Base-by-base conservation (phyloP, 140 eudicot genomes). In the Erigeron philadelphicus region DNA sequence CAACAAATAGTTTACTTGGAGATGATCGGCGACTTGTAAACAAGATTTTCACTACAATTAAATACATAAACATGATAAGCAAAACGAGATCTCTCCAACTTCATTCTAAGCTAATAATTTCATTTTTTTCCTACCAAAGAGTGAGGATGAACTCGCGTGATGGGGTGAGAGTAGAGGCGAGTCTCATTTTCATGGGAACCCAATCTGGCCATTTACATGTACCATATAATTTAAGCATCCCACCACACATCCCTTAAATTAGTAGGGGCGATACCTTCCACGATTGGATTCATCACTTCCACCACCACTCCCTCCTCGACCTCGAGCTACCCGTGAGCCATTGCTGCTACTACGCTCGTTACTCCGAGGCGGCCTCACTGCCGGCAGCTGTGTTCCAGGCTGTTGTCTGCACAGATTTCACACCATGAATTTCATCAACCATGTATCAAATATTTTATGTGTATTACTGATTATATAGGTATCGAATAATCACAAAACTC, bases 251-350 rank as follows among this genome's bases (percentile, higher is more conserved):
- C 54, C 74, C 42, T 41, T 21, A 43, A 56, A 25, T 62, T 42
- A 90, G 64, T 92, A 92, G 3, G 98, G 98, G 19, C 98, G 84
- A 72, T 88, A 88, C 62, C 98, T 84, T 71, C 96, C 83, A 55
- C 96, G 95, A 40, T 63, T 74, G n/a, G 57, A 54, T 46, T 79
- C 96, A 49, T 85, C 95, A 76, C 66, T 15, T 40, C 70, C 75
- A 57, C 82, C 83, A 58, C 89, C 68, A 16, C 73, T 47, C 40
- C 84, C 80, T 63, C 93, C 88, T 1, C 95, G 78, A 41, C 82
- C 84, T 41, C 81, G 81, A n/a, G 84, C 75, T 35, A 92, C 87
- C 40, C 89, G 86, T 21, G 83, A 75, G 15, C 86, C 95, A 57
- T 84, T 86, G 70, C 79, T 78, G 82, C 90, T 82, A 61, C 79